Base-by-base conservation (phyloP, 108 stramenopile genomes). In the Cyclotella atomus region DNA sequence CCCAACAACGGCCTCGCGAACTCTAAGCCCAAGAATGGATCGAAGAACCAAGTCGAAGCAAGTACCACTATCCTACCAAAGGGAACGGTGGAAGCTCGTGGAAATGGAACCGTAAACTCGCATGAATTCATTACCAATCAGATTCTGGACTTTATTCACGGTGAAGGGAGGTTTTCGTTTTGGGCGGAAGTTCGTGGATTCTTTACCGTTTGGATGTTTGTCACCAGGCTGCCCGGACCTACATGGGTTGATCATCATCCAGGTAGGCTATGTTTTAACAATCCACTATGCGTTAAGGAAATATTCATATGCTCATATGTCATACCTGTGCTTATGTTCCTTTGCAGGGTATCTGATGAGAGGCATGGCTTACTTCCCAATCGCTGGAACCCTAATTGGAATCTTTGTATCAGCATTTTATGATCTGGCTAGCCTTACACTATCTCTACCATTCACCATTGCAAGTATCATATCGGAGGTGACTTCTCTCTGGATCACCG, bases 331-430 rank as follows among this genome's bases (percentile, higher is more conserved):
- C 52, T 23, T 10, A 53, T 62, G 23, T 44, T 8, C 15, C n/a
- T n/a, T n/a, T n/a, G 12, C 28, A 70, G 68, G 89, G 36, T 87
- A 69, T 73, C 55, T 91, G 30, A 91, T 91, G 89, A 59, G 82
- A 27, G 89, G 89, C 21, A 91, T 89, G 88, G 57, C 70, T n/a
- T 88, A 88, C 60, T 89, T 93, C 44, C 89, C 89, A 7, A 57
- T 89, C 27, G 72, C 74, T 3, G 93, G 93, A 2, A 41, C 70
- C 10, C 29, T 90, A 10, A 70, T 89, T 73, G 88, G 90, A 46
- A 49, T 65, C 16, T 72, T 76, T 52, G 73, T 80, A 30, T 73
- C 79, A 0, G 53, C 70, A 3, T 50, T 79, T 24, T 84, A 82
- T 60, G 90, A 91, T 57, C 32, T 84, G 16, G 47, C 59, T 1